Conservation (phyloP, 352 stramenopile species). For the Elongisporangium prolatum region DNA sequence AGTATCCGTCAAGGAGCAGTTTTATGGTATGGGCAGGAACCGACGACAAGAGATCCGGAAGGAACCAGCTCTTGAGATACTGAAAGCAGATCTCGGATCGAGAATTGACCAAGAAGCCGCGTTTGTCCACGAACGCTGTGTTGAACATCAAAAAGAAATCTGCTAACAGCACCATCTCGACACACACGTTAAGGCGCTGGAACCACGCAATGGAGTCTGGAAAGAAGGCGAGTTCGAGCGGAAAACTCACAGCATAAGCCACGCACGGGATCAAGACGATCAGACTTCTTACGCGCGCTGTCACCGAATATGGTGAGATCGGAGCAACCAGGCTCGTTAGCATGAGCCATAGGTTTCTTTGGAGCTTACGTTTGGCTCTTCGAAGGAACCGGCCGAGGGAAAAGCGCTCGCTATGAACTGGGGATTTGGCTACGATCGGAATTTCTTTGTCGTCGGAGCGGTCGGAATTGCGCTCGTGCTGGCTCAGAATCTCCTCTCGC, state of each 20-base stretch:
- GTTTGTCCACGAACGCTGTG: slow-evolving; percentile 32
- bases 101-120: slow-evolving; percentile 24
- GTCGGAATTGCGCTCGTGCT: not conserved
- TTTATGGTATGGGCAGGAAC: not conserved
- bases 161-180: slow-evolving; percentile 27
- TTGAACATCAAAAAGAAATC: slow-evolving; percentile 45
- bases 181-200: too few relatives aligned
- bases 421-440: not conserved
- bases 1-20: not conserved
- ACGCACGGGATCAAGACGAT: not conserved
- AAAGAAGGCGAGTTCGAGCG: slow-evolving; percentile 32
- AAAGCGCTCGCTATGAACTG: not conserved
- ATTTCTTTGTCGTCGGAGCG: not conserved
- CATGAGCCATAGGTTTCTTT: not conserved
- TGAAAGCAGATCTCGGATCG: slow-evolving; percentile 26
- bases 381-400: not conserved
- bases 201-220: too few relatives aligned
- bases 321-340: not conserved
- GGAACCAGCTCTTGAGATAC: slow-evolving; percentile 26
- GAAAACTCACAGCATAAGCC: slow-evolving; percentile 2
- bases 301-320: not conserved
- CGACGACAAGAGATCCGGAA: slow-evolving; percentile 8
- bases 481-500: not conserved
- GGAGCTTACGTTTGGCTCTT: not conserved
- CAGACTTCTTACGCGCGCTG: not conserved